Conservation (phyloP, 106 monocot species). For the Ottelia alismoides region DNA sequence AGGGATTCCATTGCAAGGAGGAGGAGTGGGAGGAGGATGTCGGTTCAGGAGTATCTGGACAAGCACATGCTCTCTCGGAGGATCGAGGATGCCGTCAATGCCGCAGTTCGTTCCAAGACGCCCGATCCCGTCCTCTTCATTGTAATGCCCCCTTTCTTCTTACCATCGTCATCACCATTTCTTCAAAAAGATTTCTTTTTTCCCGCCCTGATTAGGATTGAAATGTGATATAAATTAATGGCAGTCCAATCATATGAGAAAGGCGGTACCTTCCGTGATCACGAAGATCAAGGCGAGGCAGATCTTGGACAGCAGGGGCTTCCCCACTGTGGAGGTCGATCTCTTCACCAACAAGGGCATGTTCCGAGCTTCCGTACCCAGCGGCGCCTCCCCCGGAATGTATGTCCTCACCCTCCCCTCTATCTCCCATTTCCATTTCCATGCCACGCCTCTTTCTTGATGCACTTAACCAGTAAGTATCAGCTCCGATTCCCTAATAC, state of each 20-base stretch:
- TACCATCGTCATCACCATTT: too few relatives aligned
- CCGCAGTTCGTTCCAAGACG: conserved; percentile 85
- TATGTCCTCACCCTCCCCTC: too few relatives aligned
- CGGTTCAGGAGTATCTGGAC: conserved; percentile 96
- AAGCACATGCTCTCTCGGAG: conserved; percentile 80
- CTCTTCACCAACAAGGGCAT: conserved; percentile 89
- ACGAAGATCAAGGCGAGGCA: conserved; percentile 88
- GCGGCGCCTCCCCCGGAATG: conserved; percentile 51
- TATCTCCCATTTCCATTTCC: too few relatives aligned
- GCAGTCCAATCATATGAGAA: conserved; percentile 90
- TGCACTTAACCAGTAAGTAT: too few relatives aligned
- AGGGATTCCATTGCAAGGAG: too few relatives aligned
- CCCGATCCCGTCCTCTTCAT: conserved; percentile 87
- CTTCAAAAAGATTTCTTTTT: too few relatives aligned
- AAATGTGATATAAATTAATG: too few relatives aligned
- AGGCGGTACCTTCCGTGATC: conserved; percentile 71
- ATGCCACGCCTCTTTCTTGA: too few relatives aligned
- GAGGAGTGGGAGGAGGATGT: too few relatives aligned
- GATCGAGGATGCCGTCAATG: conserved; percentile 99
- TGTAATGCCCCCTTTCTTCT: conserved; percentile 14
- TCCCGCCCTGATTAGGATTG: too few relatives aligned
- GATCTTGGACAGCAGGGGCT: conserved; percentile 82
- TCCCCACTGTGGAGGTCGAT: conserved; percentile 88
- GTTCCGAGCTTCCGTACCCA: conserved; percentile 67
- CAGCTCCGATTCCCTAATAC: too few relatives aligned